Conservation (phyloP, 495 filamentous ascomycete species). For the Venustampulla echinocandica region DNA sequence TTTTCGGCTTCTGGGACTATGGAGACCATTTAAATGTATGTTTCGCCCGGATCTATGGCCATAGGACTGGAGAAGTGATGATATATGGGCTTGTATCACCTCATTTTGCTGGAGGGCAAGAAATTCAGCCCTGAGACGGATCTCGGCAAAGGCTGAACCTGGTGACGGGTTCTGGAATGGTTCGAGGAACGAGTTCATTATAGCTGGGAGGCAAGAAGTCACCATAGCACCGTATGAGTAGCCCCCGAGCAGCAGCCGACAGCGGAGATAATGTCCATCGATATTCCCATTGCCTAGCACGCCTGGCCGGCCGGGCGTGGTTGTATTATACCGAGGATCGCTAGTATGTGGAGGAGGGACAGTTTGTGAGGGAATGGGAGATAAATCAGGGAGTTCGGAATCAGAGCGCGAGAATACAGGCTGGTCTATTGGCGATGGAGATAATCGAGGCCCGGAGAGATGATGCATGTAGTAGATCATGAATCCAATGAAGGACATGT, state of each 20-base stretch:
- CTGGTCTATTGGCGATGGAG: not conserved
- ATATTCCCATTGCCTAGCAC: not conserved
- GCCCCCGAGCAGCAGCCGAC: conserved; percentile 57
- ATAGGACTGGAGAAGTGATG: conserved; percentile 4
- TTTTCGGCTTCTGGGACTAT: conserved; percentile 16
- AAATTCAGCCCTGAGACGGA: conserved; percentile 55
- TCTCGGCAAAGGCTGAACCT: conserved; percentile 52
- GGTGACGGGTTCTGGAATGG: conserved; percentile 43
- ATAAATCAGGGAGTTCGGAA: conserved; percentile 12
- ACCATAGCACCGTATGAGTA: conserved; percentile 92
- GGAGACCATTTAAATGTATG: conserved; percentile 8
- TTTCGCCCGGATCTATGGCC: conserved; percentile 5
- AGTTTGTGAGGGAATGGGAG: conserved; percentile 18
- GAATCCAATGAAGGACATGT: conserved; percentile 70
- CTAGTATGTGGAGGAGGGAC: conserved; percentile 7
- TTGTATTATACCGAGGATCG: not conserved
- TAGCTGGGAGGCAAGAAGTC: conserved; percentile 57
- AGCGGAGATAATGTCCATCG: conserved; percentile 1
- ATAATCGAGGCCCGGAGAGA: conserved; percentile 20
- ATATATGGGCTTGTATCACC: conserved; percentile 32
- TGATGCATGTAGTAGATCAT: conserved; percentile 60
- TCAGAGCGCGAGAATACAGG: conserved; percentile 5
- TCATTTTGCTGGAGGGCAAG: conserved; percentile 48
- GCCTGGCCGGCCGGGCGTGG: not conserved
- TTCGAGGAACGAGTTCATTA: conserved; percentile 44